phyloP scores from a whole-genome alignment of 2,329 filamentous ascomycete genomes.

The Xylariaceae sp. region DNA sequence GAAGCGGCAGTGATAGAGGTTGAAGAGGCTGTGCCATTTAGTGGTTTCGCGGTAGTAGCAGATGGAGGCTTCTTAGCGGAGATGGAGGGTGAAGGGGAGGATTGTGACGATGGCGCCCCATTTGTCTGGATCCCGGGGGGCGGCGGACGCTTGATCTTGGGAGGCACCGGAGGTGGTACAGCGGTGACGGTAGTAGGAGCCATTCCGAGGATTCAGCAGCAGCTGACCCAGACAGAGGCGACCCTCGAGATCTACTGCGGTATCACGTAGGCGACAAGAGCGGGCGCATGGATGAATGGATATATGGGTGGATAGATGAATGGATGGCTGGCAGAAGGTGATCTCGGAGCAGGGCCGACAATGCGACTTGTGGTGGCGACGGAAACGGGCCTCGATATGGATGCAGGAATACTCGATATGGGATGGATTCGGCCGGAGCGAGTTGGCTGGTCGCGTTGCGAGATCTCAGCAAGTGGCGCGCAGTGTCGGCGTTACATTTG shows the following conservation, averaged over 20 bases:
- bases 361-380: too few species aligned
- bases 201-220: conserved; percentile 38
- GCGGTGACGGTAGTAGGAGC: conserved; percentile 50
- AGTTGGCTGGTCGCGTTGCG: conserved; percentile 5
- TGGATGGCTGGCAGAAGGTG: too few species aligned
- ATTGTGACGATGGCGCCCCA: conserved; percentile 52
- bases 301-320: too few species aligned
- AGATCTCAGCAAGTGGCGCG: conserved; percentile 8
- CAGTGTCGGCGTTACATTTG: background rate
- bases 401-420: background rate
- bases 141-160: conserved; percentile 66
- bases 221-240: too few species aligned
- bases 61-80: conserved; percentile 52
- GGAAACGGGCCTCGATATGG: background rate
- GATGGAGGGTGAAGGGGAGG: conserved; percentile 57
- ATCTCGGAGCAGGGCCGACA: too few species aligned
- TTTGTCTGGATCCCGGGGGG: conserved; percentile 65
- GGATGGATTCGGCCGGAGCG: too few species aligned
- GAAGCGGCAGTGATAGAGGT: conserved; percentile 41
- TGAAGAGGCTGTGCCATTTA: conserved; percentile 38
- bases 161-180: conserved; percentile 26
- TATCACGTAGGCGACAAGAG: too few species aligned
- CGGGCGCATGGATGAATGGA: too few species aligned
- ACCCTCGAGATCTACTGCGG: conserved; percentile 8
- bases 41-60: conserved; percentile 42